A percentile compares a stretch with the other conserved stretches of the same genome.
Evolutionary conservation across 2,329 filamentous ascomycete genomes (phyloP).

Genomic region (Dryadomyces quercivorus): DNA sequence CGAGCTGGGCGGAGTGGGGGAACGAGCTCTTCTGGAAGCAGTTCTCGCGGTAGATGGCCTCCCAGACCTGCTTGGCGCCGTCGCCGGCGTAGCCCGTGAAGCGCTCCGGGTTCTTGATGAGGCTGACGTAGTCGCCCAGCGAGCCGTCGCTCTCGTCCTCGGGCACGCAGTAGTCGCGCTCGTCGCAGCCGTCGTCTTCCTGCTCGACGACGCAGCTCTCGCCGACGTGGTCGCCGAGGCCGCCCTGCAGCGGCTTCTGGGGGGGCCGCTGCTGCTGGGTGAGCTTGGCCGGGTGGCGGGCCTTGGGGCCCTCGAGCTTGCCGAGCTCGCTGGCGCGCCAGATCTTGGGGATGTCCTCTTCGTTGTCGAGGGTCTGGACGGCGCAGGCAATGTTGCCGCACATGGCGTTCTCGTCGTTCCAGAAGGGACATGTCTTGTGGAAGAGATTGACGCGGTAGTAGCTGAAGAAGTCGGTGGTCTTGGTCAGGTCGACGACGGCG

Average conservation of each 20-base stretch:
- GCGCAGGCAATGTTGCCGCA: constrained; percentile 96
- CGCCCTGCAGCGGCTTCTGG: constrained; percentile 64
- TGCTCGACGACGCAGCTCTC: constrained; percentile 89
- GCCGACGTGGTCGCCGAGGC: constrained; percentile 73
- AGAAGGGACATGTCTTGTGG: constrained; percentile 91
- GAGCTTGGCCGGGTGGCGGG: constrained; percentile 71
- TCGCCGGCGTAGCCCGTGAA: constrained; percentile 89
- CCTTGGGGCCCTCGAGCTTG: constrained; percentile 82
- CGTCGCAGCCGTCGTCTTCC: constrained; percentile 91
- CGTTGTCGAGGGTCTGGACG: constrained; percentile 88
- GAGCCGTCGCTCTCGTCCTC: constrained; percentile 79
- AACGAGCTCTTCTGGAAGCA: constrained; percentile 70
- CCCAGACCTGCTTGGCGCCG: constrained; percentile 83
- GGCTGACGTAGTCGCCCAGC: constrained; percentile 93
- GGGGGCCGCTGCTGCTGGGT: constrained; percentile 58
- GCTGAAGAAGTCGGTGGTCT: constrained; percentile 91
- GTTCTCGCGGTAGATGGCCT: constrained; percentile 93
- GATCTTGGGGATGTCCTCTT: constrained; percentile 81
- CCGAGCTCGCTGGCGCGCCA: constrained; percentile 89
- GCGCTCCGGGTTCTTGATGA: constrained; percentile 84
- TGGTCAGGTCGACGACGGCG: constrained; percentile 66
- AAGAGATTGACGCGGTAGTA: constrained; percentile 94
- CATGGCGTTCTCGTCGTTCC: constrained; percentile 84
- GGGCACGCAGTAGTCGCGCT: constrained; percentile 90
- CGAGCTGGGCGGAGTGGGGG: constrained; percentile 44